Evolutionary conservation across 805 yeast genomes (phyloP).

Genomic region (Starmerella vaccinii): DNA sequence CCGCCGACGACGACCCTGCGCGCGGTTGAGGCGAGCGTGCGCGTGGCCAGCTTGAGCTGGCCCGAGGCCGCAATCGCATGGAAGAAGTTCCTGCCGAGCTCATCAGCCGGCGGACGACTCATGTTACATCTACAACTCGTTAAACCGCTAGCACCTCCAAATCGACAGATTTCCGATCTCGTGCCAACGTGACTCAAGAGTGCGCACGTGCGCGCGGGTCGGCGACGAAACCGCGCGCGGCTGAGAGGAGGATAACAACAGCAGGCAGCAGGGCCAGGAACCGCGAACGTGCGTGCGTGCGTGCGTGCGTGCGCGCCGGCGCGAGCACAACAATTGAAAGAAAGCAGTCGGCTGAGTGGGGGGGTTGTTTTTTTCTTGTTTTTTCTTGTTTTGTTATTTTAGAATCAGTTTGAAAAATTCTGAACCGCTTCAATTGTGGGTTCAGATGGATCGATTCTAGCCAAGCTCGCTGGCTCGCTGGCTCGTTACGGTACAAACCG

Average conservation of each 20-base stretch:
- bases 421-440: no score
- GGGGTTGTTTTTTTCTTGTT: no score
- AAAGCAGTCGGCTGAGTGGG: no score
- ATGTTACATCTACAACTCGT: conserved; percentile 7
- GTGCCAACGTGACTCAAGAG: background rate
- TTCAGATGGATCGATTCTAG: no score
- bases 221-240: background rate
- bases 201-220: background rate
- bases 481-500: no score
- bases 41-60: conserved; percentile 10
- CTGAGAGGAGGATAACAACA: background rate
- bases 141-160: background rate
- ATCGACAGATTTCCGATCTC: background rate
- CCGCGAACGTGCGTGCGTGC: no score
- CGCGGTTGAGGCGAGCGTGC: conserved; percentile 12
- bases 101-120: conserved; percentile 13
- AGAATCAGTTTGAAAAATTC: no score
- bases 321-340: no score
- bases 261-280: no score
- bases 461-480: no score
- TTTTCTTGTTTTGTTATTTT: no score
- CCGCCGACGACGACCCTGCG: conserved; percentile 14
- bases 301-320: no score
- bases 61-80: conserved; percentile 25
- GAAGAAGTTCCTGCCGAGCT: conserved; percentile 21